These are phyloP conservation scores for Aureobasidium sp. DNA, from an alignment of 2,329 filamentous ascomycete genomes.

Conservation along the genomic window DNA sequence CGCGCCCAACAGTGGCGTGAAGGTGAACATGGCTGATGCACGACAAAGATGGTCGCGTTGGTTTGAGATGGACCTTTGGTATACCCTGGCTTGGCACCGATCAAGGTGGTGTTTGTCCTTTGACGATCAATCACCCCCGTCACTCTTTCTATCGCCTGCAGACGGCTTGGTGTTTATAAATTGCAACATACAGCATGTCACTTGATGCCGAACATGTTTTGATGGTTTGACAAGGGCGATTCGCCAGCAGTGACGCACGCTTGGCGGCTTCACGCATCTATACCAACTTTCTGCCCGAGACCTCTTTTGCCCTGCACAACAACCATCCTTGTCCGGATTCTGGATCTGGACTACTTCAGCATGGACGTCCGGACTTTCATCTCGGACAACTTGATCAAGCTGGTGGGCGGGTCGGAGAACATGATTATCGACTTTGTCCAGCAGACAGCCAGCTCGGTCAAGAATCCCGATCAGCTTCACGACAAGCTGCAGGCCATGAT, in stretches of 20 bases:
- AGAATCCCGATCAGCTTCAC: slow-evolving; percentile 40
- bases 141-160: not conserved
- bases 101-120: not conserved
- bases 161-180: not conserved
- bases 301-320: not conserved
- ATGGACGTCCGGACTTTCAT: slow-evolving; percentile 34
- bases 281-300: not conserved
- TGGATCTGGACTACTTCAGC: not conserved
- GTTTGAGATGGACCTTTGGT: not conserved
- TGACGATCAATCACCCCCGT: not conserved
- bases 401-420: slow-evolving; percentile 50
- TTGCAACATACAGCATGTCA: not conserved
- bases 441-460: slow-evolving; percentile 45
- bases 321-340: not conserved
- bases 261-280: slow-evolving; percentile 5
- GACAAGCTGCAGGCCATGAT: slow-evolving; percentile 48
- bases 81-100: not conserved
- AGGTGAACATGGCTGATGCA: slow-evolving; percentile 76
- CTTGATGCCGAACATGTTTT: not conserved
- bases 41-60: not conserved
- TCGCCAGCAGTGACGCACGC: not conserved
- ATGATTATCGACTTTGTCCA: slow-evolving; percentile 53
- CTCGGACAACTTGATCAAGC: slow-evolving; percentile 45
- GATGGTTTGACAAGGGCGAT: not conserved
- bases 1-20: slow-evolving; percentile 85